phyloP scores from a whole-genome alignment of 352 stramenopile genomes.

The Phytophthora parvispora region DNA sequence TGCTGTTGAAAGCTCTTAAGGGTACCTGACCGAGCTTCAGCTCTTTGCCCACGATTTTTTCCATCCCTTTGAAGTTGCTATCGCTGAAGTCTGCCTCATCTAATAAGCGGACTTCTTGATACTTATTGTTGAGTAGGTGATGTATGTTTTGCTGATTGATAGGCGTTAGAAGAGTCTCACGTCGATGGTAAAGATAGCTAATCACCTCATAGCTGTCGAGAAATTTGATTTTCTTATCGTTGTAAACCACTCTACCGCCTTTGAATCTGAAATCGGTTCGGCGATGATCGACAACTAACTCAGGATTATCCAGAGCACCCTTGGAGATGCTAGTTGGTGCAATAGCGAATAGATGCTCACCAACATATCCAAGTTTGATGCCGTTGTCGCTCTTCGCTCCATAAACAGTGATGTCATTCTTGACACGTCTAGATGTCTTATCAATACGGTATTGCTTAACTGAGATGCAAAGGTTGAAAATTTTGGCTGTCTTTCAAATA shows the following conservation, averaged over 20 bases:
- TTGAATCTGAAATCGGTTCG: neutral
- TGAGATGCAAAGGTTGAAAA: neutral
- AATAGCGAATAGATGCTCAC: neutral
- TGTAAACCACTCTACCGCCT: neutral
- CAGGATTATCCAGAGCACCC: neutral
- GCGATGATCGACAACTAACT: neutral
- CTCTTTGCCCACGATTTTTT: neutral
- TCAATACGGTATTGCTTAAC: neutral
- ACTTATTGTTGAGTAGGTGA: neutral
- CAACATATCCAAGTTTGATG: neutral
- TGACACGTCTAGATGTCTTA: neutral
- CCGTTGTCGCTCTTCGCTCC: neutral
- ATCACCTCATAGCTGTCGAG: neutral
- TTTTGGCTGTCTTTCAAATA: conserved; percentile 34
- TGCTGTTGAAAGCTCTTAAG: neutral
- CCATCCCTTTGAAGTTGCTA: neutral
- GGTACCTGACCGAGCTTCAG: neutral
- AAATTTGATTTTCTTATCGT: neutral
- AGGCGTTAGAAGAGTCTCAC: neutral
- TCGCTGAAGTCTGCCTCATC: neutral
- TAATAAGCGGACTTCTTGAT: neutral
- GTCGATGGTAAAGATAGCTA: neutral
- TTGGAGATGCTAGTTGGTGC: neutral
- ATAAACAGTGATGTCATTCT: neutral
- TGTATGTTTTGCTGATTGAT: neutral